These are phyloP conservation scores for Zasmidium cellare DNA, from an alignment of 2,329 filamentous ascomycete genomes.

Conservation along the genomic window DNA sequence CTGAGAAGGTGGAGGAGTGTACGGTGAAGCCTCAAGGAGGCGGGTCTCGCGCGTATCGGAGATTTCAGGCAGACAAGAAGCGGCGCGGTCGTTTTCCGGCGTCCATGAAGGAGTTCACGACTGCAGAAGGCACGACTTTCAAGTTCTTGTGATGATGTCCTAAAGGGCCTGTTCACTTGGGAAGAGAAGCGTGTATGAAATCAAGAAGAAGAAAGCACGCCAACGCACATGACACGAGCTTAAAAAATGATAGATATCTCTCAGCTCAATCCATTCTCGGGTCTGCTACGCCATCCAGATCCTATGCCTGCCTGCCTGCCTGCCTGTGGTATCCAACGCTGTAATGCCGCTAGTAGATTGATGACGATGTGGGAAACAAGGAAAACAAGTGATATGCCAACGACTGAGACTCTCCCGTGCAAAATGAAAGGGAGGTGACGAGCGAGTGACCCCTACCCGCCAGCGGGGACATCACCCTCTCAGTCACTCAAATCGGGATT, in stretches of 20 bases:
- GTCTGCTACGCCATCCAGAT: neutral
- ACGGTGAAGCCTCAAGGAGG: too few relatives aligned
- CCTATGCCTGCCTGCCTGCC: neutral
- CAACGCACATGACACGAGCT: neutral
- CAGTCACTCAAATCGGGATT: constrained; percentile 70
- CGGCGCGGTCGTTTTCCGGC: too few relatives aligned
- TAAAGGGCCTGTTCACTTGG: too few relatives aligned
- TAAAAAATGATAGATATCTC: neutral
- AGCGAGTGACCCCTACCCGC: neutral
- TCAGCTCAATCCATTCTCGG: neutral
- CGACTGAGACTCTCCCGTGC: neutral
- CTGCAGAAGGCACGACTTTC: too few relatives aligned
- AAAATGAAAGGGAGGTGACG: constrained; percentile 4
- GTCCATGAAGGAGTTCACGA: too few relatives aligned
- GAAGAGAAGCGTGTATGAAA: too few relatives aligned
- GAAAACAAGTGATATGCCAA: neutral
- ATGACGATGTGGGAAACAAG: neutral
- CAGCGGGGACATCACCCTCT: constrained; percentile 1
- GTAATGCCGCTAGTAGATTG: constrained; percentile 1
- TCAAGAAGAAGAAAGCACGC: neutral
- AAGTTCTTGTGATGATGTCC: too few relatives aligned
- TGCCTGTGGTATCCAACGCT: constrained; percentile 9
- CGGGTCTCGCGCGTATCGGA: too few relatives aligned
- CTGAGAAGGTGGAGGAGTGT: too few relatives aligned
- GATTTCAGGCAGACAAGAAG: too few relatives aligned